Conservation (phyloP, 2,329 filamentous ascomycete species). For the Pestalotiopsis sp. region DNA sequence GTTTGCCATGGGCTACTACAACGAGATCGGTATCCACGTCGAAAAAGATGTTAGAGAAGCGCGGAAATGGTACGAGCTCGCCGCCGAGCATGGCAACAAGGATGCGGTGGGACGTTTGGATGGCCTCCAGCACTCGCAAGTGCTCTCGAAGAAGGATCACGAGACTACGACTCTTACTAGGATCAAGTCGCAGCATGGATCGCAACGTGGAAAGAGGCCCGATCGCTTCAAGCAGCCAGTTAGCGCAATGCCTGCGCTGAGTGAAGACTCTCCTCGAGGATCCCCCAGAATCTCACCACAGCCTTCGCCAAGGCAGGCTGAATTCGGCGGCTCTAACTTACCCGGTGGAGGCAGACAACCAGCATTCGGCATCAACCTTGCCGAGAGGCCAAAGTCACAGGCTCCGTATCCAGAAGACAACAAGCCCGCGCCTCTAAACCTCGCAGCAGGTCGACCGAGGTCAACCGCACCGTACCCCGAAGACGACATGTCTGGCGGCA, state of each 20-base stretch:
- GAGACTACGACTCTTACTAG: conserved; percentile 86
- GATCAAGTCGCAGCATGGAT: conserved; percentile 82
- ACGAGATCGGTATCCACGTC: conserved; percentile 93
- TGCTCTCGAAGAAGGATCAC: conserved; percentile 87
- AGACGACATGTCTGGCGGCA: conserved; percentile 43
- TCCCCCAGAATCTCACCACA: conserved; percentile 36
- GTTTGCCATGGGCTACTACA: conserved; percentile 96
- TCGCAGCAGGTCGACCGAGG: conserved; percentile 41
- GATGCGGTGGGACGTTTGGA: conserved; percentile 84
- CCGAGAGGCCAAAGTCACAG: conserved; percentile 46
- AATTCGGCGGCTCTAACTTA: conserved; percentile 46
- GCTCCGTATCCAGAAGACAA: conserved; percentile 61
- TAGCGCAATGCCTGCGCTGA: conserved; percentile 51
- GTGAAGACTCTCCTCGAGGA: conserved; percentile 42
- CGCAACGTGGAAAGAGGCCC: conserved; percentile 64
- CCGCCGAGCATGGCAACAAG: conserved; percentile 87
- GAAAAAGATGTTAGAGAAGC: conserved; percentile 83
- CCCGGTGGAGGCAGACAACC: conserved; percentile 45
- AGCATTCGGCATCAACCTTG: conserved; percentile 51
- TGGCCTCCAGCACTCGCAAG: conserved; percentile 80
- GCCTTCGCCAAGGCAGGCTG: conserved; percentile 42
- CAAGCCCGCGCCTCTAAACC: conserved; percentile 44
- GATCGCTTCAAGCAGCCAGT: conserved; percentile 57
- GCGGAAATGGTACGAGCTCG: conserved; percentile 86
- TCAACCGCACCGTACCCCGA: conserved; percentile 58